Base-by-base conservation (phyloP, 78 protist species). In the Dictyostelium purpureum region DNA sequence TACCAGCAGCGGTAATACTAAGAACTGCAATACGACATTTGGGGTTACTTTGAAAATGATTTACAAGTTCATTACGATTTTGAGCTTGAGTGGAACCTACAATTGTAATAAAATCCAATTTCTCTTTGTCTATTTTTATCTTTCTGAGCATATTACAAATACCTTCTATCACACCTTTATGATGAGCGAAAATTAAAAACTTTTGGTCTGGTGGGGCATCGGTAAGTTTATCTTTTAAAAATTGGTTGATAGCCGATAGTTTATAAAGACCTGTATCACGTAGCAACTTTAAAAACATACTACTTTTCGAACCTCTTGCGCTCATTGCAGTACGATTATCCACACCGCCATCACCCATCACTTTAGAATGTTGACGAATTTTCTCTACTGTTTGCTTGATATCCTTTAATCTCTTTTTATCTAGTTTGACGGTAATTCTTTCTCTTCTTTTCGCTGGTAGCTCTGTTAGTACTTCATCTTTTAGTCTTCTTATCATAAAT, bases 371-470 rank as follows among this genome's bases (percentile, higher is more conserved):
- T 7, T 51, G 16, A 10, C 49, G 4, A 35, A 85, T 70, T 7
- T 85, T 21, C 18, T 59, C 76, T 47, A 85, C 35, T 21, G 71
- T 57, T 24, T 21, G 9, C 12, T 59, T 33, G 42, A 85, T 75
- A 59, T 70, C 54, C n/a, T 45, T 73, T n/a, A 85, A 7, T 4
- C 73, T 66, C 21, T 47, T 9, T 33, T 73, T 85, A 43, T 85
- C 79, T 56, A 85, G 45, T n/a, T 66, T 61, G 3, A 85, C 70
- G 28, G 38, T 33, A 2, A 81, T 88, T 77, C 56, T 69, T 28
- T 96, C 92, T 59, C 98, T 69, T 10, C 66, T 28, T 94, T 98
- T 98, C 9, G 54, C 71, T 12, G 99, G 99, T 43, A 98, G 91
- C 43, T 97, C 77, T 2, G 87, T 49, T 37, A 96, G 73, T 2